Conservation (phyloP, 192 early-diverging fungal genomes). For the Podila minutissima region DNA sequence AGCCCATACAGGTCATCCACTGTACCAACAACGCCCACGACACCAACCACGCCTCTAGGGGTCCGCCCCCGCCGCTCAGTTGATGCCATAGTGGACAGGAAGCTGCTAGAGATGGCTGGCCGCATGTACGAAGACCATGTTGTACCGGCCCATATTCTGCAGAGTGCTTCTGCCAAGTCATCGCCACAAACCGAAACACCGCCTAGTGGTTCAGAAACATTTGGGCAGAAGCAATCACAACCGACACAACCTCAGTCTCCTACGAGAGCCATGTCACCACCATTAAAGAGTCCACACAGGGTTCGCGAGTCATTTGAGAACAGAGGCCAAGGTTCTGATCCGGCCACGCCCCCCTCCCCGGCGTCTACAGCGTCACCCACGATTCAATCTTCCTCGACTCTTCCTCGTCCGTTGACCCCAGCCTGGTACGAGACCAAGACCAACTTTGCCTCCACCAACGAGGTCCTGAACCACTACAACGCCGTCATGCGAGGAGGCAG, state of each 20-base stretch:
- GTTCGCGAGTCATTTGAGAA: slow-evolving; percentile 32
- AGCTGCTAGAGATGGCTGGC: slow-evolving; percentile 42
- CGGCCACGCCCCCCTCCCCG: slow-evolving; percentile 13
- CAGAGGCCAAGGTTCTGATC: neutral
- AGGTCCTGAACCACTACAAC: slow-evolving; percentile 42
- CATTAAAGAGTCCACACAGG: slow-evolving; percentile 23
- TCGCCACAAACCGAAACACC: neutral
- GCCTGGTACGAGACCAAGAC: slow-evolving; percentile 48
- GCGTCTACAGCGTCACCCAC: slow-evolving; percentile 24
- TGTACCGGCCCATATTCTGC: slow-evolving; percentile 12
- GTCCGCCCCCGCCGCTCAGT: slow-evolving; percentile 43
- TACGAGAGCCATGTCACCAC: slow-evolving; percentile 8
- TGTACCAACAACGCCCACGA: slow-evolving; percentile 22
- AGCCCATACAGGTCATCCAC: neutral
- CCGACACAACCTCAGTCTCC: neutral
- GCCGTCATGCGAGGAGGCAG: slow-evolving; percentile 31
- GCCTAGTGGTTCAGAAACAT: neutral
- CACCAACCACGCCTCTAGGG: slow-evolving; percentile 40
- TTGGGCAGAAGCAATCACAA: neutral
- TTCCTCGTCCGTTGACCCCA: slow-evolving; percentile 39
- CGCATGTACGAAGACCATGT: slow-evolving; percentile 37
- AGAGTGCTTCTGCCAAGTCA: neutral
- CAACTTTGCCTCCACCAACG: slow-evolving; percentile 29
- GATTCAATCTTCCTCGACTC: slow-evolving; percentile 13
- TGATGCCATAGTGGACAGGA: slow-evolving; percentile 26